Base-by-base conservation (phyloP, 768 basidiomycete genomes). In the Jaapia argillacea region DNA sequence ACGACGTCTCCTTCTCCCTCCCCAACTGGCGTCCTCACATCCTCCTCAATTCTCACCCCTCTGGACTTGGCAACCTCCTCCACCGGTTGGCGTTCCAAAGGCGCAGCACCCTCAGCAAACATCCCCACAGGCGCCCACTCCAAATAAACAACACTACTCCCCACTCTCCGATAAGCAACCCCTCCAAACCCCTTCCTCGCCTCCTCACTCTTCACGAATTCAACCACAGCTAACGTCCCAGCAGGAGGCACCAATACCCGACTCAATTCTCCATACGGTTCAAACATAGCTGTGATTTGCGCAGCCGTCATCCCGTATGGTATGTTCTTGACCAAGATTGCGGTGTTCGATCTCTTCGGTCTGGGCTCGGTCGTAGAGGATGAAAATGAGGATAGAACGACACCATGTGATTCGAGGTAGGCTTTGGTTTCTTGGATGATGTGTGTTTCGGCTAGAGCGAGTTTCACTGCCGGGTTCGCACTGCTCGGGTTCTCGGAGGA, bases 401-500 rank as follows among this genome's bases (percentile, higher is more conserved):
- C 78, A 13, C 84, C 84, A 45, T 85, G 77, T 2, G 74, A 70
- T 56, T 92, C 88, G 14, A 97, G 76, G 60, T 88, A 96, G 0
- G 79, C 63, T 56, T 94, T 96, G 1, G 93, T 98, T 60, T 98
- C 94, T 47, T 86, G 77, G 45, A 99, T 92, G 60, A 98, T 79
- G 52, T 92, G 88, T 14, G 96, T 96, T 62, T 99, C 96, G 0
- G 96, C 94, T 28, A 98, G 69, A 0, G 96, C 94, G 28, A 98
- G 79, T 59, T 93, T 96, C 45, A 97, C 91, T 2, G 94, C 92
- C 1, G 86, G 77, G 48, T 81, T 82, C 25, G 77, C 75, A 1
- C 78, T 78, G 46, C 90, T 85, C 0, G 89, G 80, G n/a, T n/a
- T n/a, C n/a, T n/a, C n/a, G n/a, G n/a, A n/a, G n/a, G n/a, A n/a